Conservation (phyloP, 1,139 yeast genomes). For the Pichia sp. region DNA sequence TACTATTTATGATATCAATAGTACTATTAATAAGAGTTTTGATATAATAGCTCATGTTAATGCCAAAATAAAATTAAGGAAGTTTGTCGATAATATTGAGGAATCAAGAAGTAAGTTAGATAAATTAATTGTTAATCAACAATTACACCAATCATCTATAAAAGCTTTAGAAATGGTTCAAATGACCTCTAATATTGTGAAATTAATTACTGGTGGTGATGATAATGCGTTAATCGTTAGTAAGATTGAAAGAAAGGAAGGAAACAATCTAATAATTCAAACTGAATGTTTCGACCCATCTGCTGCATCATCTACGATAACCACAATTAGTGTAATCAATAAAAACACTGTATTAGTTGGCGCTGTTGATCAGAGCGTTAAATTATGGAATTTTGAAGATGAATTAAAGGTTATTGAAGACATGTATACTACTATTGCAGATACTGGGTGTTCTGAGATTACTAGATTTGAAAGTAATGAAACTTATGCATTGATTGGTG, state of each 20-base stretch:
- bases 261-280: constrained; percentile 19
- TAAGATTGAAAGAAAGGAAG: constrained; percentile 6
- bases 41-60: background rate
- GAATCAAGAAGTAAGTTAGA: constrained; percentile 7
- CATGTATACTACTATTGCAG: constrained; percentile 76
- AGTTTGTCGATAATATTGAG: background rate
- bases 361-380: constrained; percentile 74
- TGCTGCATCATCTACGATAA: constrained; percentile 86
- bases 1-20: constrained; percentile 50
- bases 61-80: background rate
- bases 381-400: constrained; percentile 49
- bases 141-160: constrained; percentile 79
- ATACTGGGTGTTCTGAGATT: constrained; percentile 68
- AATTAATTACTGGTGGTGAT: constrained; percentile 77
- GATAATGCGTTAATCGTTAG: constrained; percentile 67
- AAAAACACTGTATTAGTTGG: constrained; percentile 38
- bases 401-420: constrained; percentile 37
- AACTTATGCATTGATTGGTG: constrained; percentile 48
- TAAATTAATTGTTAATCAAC: constrained; percentile 36
- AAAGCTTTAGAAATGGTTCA: constrained; percentile 43
- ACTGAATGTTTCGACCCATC: constrained; percentile 33
- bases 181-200: constrained; percentile 2
- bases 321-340: constrained; percentile 44
- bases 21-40: constrained; percentile 20
- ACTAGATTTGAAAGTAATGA: constrained; percentile 27